Percentiles rank a stretch among this genome's conserved stretches.
These are phyloP conservation scores for Lepidium didymum DNA, from an alignment of 345 rosid genomes.

Conservation along the genomic window DNA sequence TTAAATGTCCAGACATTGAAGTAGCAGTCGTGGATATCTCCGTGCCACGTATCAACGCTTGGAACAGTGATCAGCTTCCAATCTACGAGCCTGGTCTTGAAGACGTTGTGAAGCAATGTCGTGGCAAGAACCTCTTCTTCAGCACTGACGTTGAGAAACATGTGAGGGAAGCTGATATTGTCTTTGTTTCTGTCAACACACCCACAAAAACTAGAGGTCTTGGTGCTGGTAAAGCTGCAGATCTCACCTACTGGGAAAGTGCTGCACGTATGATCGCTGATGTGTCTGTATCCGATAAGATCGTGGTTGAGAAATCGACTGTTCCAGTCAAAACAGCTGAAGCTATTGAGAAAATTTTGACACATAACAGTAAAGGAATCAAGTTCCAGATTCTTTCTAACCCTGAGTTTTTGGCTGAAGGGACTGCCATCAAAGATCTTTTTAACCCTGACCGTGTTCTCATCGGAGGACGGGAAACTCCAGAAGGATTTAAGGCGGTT, in stretches of 20 bases:
- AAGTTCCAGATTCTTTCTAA: slow-evolving; percentile 81
- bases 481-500: slow-evolving; percentile 56
- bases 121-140: slow-evolving; percentile 69
- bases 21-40: slow-evolving; percentile 71
- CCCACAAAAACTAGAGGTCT: slow-evolving; percentile 77
- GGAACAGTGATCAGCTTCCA: slow-evolving; percentile 66
- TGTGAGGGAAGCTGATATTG: slow-evolving; percentile 68
- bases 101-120: slow-evolving; percentile 59
- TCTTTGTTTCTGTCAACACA: slow-evolving; percentile 76
- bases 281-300: slow-evolving; percentile 68
- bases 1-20: slow-evolving; percentile 57
- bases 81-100: slow-evolving; percentile 71
- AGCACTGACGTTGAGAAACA: slow-evolving; percentile 69
- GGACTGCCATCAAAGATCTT: slow-evolving; percentile 73
- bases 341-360: slow-evolving; percentile 72
- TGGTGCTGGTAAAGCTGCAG: slow-evolving; percentile 87
- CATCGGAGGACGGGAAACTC: slow-evolving; percentile 77
- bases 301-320: slow-evolving; percentile 86
- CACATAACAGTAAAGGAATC: slow-evolving; percentile 75
- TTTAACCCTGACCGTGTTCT: slow-evolving; percentile 71
- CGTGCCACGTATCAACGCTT: slow-evolving; percentile 49
- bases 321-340: slow-evolving; percentile 86
- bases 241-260: slow-evolving; percentile 84
- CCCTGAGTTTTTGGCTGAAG: slow-evolving; percentile 86
- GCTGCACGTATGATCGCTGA: slow-evolving; percentile 86